A percentile compares a stretch with the other conserved stretches of the same genome.
phyloP scores from a whole-genome alignment of 1,139 yeast species.

The Hemisphaericaspora subhashii region DNA sequence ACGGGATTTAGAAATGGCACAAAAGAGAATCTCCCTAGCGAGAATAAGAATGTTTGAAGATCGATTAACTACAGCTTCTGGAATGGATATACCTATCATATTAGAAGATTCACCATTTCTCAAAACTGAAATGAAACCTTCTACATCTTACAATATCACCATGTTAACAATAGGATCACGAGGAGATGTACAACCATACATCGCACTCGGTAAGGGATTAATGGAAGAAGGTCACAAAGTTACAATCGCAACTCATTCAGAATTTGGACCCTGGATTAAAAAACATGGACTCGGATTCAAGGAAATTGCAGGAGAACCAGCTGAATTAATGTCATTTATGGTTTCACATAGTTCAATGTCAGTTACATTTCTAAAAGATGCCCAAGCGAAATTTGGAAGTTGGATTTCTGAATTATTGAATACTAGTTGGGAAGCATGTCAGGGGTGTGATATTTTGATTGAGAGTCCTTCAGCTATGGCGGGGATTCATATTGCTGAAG shows the following conservation, averaged over 20 bases:
- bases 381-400: constrained; percentile 68
- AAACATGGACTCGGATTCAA: constrained; percentile 66
- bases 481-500: constrained; percentile 94
- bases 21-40: constrained; percentile 42
- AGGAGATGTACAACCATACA: constrained; percentile 96
- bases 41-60: constrained; percentile 64
- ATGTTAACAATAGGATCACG: constrained; percentile 88
- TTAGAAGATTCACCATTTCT: constrained; percentile 63
- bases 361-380: constrained; percentile 80
- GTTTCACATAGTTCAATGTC: constrained; percentile 88
- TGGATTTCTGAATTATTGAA: constrained; percentile 76
- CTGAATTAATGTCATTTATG: constrained; percentile 89
- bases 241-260: constrained; percentile 81
- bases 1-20: constrained; percentile 17
- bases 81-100: constrained; percentile 64
- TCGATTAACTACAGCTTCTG: constrained; percentile 55
- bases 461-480: constrained; percentile 97
- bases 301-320: constrained; percentile 89
- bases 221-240: constrained; percentile 79
- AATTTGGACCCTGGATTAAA: constrained; percentile 74
- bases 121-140: constrained; percentile 53
- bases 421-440: constrained; percentile 85
- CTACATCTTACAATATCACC: constrained; percentile 58
- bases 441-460: constrained; percentile 76
- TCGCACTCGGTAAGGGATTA: constrained; percentile 82